Conservation (phyloP, 2,329 filamentous ascomycete species). For the Aspergillus ustus region DNA sequence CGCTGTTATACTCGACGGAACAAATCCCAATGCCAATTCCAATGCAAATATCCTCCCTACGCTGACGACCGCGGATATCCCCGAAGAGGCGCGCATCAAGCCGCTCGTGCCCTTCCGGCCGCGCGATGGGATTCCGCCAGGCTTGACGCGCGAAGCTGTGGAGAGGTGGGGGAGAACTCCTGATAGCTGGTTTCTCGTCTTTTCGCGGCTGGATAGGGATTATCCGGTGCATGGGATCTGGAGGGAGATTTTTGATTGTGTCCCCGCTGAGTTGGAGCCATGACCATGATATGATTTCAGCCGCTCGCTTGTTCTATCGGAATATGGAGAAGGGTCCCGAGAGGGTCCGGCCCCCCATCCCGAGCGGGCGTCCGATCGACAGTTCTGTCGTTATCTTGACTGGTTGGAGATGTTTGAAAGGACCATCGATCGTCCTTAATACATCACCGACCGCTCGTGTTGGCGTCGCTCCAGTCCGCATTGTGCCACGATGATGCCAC, state of each 20-base stretch:
- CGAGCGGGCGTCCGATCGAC: too few relatives aligned
- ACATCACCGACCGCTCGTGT: too few relatives aligned
- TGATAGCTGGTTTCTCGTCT: background rate
- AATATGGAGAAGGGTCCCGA: too few relatives aligned
- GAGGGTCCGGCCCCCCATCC: too few relatives aligned
- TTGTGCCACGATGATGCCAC: too few relatives aligned
- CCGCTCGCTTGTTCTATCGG: too few relatives aligned
- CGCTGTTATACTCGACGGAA: background rate
- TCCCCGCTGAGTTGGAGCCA: too few relatives aligned
- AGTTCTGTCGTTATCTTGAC: too few relatives aligned
- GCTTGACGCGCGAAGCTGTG: constrained; percentile 23
- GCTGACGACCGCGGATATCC: constrained; percentile 6
- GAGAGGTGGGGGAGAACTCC: constrained; percentile 17
- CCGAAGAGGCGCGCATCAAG: constrained; percentile 30
- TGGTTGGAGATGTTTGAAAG: too few relatives aligned
- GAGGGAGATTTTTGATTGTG: background rate
- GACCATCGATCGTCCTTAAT: too few relatives aligned
- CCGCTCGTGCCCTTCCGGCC: constrained; percentile 29
- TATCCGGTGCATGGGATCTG: background rate
- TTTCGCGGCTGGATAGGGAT: background rate
- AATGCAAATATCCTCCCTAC: background rate
- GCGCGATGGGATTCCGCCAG: constrained; percentile 14
- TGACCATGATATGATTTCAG: too few relatives aligned
- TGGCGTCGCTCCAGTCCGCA: too few relatives aligned
- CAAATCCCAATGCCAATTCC: background rate